These are phyloP conservation scores for Aechmea fasciata DNA, from an alignment of 176 grass and related monocot genomes.

Conservation along the genomic window DNA sequence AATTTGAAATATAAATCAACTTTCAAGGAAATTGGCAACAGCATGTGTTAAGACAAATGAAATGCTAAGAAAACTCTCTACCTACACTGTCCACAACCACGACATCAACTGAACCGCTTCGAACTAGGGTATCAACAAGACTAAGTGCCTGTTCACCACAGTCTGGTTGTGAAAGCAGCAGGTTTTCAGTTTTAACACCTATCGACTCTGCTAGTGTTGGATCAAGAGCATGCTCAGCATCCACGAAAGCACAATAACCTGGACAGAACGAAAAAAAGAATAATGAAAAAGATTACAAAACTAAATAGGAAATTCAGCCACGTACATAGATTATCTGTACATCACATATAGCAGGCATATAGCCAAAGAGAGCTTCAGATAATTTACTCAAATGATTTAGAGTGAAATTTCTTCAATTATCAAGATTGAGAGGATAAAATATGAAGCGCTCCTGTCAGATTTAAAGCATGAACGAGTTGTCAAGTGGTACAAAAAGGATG, in stretches of 20 bases:
- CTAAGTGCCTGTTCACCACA: slow-evolving; percentile 88
- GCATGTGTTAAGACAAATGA: background rate
- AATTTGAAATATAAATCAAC: background rate
- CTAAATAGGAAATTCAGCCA: background rate
- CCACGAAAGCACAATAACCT: slow-evolving; percentile 97
- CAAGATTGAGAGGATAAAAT: no score
- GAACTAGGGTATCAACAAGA: slow-evolving; percentile 90
- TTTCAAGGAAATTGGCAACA: background rate
- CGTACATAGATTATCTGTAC: no score
- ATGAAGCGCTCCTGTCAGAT: no score
- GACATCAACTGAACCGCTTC: slow-evolving; percentile 97
- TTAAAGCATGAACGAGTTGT: no score
- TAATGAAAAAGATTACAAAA: slow-evolving; percentile 8
- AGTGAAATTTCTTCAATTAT: no score
- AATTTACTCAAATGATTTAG: no score
- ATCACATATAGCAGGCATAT: background rate
- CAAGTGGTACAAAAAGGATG: no score
- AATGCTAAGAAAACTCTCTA: slow-evolving; percentile 13
- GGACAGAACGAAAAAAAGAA: slow-evolving; percentile 8
- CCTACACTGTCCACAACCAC: slow-evolving; percentile 99
- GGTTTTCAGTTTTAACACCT: slow-evolving; percentile 75
- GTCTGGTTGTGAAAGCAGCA: slow-evolving; percentile 88
- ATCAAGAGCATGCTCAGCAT: slow-evolving; percentile 96
- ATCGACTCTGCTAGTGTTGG: slow-evolving; percentile 83
- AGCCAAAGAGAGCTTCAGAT: no score